These are phyloP conservation scores for Coemansia sp. DNA, from an alignment of 371 early-diverging fungal species.

Conservation along the genomic window DNA sequence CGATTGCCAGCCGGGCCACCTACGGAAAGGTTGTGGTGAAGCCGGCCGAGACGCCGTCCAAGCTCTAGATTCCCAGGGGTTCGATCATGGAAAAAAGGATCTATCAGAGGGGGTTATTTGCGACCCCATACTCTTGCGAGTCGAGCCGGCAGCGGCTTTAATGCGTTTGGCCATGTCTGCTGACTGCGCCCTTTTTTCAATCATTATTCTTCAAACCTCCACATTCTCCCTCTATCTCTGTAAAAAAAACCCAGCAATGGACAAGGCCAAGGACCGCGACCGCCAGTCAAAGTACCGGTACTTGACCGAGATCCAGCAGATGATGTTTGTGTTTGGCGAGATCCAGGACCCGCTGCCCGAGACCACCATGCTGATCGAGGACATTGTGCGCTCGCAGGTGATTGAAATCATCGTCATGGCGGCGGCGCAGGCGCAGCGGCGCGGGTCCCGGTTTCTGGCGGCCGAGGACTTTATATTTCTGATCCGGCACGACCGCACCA, in stretches of 20 bases:
- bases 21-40: constrained; percentile 74
- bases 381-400: constrained; percentile 93
- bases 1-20: constrained; percentile 68
- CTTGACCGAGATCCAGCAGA: constrained; percentile 84
- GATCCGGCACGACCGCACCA: constrained; percentile 92
- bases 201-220: not conserved
- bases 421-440: constrained; percentile 78
- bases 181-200: no score
- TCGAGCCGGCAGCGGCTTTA: no score
- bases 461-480: constrained; percentile 95
- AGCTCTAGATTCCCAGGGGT: constrained; percentile 12
- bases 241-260: constrained; percentile 4
- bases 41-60: constrained; percentile 20
- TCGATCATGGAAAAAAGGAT: no score
- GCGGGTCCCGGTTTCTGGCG: constrained; percentile 78
- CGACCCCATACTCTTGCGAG: no score
- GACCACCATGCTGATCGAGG: constrained; percentile 85
- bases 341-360: constrained; percentile 86
- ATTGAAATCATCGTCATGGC: constrained; percentile 89
- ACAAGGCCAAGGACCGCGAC: constrained; percentile 27
- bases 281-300: constrained; percentile 51
- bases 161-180: no score
- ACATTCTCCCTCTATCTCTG: not conserved
- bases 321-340: constrained; percentile 99
- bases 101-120: no score